phyloP scores from a whole-genome alignment of 2,329 filamentous ascomycete genomes.

The Colletotrichum gloeosporioides region DNA sequence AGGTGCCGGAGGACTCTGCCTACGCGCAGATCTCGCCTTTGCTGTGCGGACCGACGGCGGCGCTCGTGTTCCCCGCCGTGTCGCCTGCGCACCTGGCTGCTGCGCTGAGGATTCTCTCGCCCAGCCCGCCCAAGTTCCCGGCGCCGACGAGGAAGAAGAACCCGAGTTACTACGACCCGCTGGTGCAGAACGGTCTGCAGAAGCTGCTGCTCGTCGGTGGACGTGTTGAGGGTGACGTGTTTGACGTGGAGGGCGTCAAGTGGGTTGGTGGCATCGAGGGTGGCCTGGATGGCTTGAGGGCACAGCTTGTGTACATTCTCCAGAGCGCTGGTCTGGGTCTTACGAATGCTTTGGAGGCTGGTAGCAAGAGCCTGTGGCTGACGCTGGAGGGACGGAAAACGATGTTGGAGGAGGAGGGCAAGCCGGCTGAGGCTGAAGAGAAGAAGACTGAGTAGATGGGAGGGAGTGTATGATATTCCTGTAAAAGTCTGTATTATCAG shows the following conservation, averaged over 20 bases:
- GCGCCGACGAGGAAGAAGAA: slow-evolving; percentile 77
- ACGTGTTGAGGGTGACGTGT: slow-evolving; percentile 82
- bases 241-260: slow-evolving; percentile 73
- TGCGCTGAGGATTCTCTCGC: slow-evolving; percentile 78
- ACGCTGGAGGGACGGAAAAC: slow-evolving; percentile 83
- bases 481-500: slow-evolving; percentile 20
- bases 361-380: slow-evolving; percentile 83
- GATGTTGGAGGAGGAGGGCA: slow-evolving; percentile 73
- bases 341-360: slow-evolving; percentile 79
- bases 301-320: slow-evolving; percentile 81
- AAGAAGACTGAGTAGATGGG: slow-evolving; percentile 13
- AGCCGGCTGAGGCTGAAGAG: slow-evolving; percentile 23
- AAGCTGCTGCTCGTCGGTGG: slow-evolving; percentile 90
- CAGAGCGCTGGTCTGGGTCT: slow-evolving; percentile 81
- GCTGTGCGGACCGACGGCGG: slow-evolving; percentile 80
- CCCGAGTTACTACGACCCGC: slow-evolving; percentile 81
- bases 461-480: slow-evolving; percentile 22
- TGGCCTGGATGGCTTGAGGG: slow-evolving; percentile 79
- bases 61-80: slow-evolving; percentile 81
- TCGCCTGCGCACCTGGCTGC: slow-evolving; percentile 85
- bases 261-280: slow-evolving; percentile 79
- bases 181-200: slow-evolving; percentile 80
- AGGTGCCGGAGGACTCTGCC: slow-evolving; percentile 41
- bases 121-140: slow-evolving; percentile 74
- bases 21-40: slow-evolving; percentile 74